Percentiles rank a stretch among this genome's conserved stretches.
phyloP scores from a whole-genome alignment of 1,284 basidiomycete species.

The Ceratobasidium sp. region DNA sequence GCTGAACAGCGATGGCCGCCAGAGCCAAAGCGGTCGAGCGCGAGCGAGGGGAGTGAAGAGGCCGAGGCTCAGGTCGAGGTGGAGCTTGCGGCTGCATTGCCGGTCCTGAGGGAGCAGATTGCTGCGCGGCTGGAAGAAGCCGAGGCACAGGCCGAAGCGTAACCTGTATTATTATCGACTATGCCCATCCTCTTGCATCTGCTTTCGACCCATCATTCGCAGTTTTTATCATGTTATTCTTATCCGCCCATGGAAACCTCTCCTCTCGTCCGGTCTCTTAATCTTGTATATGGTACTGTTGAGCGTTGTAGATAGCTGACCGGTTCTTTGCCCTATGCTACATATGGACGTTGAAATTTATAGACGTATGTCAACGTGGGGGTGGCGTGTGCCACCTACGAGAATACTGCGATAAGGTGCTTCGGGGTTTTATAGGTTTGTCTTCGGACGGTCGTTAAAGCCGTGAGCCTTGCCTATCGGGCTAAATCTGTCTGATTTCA shows the following conservation, averaged over 20 bases:
- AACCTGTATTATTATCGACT: not conserved
- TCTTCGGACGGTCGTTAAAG: no score
- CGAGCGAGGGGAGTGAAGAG: not conserved
- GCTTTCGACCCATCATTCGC: not conserved
- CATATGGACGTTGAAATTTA: no score
- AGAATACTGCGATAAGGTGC: no score
- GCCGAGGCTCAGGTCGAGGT: constrained; percentile 15
- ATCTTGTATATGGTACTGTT: no score
- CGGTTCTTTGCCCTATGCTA: no score
- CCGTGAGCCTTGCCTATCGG: no score
- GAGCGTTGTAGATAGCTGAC: no score
- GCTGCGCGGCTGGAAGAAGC: constrained; percentile 15
- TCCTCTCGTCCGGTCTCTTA: no score
- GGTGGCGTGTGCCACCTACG: no score
- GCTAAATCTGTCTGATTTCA: no score
- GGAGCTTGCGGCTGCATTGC: constrained; percentile 14
- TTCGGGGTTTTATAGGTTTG: no score
- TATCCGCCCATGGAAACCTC: constrained; percentile 16
- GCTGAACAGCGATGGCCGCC: constrained; percentile 33
- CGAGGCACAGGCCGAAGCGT: constrained; percentile 14
- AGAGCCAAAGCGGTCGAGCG: not conserved
- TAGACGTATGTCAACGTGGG: no score
- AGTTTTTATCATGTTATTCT: constrained; percentile 7
- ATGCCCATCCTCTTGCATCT: not conserved
- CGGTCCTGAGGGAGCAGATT: constrained; percentile 17